Conservation (phyloP, 2,329 filamentous ascomycete genomes). For the Exutisphaerella laricina region DNA sequence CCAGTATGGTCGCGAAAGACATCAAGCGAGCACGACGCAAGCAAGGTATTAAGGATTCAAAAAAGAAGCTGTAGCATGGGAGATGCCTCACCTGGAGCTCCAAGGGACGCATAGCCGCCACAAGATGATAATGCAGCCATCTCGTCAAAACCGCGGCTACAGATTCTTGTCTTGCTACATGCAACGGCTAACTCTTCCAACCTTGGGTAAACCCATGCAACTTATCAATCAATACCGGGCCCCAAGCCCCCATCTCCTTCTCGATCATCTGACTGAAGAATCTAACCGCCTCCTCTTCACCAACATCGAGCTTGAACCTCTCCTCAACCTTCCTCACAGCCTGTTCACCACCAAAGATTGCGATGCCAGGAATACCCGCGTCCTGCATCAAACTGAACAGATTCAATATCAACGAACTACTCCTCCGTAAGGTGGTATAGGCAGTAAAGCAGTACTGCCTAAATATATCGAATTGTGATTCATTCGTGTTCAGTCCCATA, state of each 20-base stretch:
- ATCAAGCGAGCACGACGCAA: no score
- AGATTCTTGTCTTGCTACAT: no score
- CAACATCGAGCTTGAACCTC: slow-evolving; percentile 84
- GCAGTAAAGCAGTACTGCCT: slow-evolving; percentile 95
- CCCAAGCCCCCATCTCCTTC: slow-evolving; percentile 81
- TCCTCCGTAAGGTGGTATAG: slow-evolving; percentile 85
- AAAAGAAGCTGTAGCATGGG: no score
- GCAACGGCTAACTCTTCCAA: no score
- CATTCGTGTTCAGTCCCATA: slow-evolving; percentile 66
- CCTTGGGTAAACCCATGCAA: slow-evolving; percentile 91
- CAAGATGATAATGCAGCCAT: no score
- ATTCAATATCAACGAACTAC: slow-evolving; percentile 85
- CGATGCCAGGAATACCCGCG: slow-evolving; percentile 93
- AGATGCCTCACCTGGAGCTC: no score
- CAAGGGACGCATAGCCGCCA: no score
- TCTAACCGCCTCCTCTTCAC: slow-evolving; percentile 84
- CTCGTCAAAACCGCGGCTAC: no score
- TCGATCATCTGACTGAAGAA: slow-evolving; percentile 87
- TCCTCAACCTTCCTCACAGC: slow-evolving; percentile 93
- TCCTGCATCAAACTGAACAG: slow-evolving; percentile 96
- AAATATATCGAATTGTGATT: slow-evolving; percentile 71
- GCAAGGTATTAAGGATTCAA: no score
- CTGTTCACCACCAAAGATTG: slow-evolving; percentile 63
- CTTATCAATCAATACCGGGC: slow-evolving; percentile 90
- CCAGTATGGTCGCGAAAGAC: no score